Evolutionary conservation across 352 stramenopile species (phyloP).

Genomic region (Elongisporangium anandrum): DNA sequence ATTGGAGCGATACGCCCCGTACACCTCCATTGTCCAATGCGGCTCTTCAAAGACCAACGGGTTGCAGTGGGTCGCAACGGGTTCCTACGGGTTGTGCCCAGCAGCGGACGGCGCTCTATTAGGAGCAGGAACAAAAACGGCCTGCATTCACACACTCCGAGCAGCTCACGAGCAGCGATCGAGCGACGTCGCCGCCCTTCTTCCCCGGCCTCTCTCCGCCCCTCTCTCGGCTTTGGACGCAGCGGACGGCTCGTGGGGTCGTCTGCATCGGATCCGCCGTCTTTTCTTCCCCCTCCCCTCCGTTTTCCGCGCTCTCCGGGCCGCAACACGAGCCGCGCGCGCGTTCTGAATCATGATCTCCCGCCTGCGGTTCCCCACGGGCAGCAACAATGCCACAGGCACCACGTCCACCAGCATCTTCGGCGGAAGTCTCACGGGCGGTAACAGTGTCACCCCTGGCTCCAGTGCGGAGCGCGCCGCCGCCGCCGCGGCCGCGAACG

Average conservation of each 20-base stretch:
- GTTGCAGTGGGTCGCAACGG: background rate
- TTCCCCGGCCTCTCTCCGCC: background rate
- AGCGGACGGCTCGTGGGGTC: background rate
- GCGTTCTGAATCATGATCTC: conserved; percentile 49
- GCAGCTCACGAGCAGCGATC: background rate
- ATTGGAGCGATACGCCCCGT: conserved; percentile 37
- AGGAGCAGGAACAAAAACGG: conserved; percentile 1
- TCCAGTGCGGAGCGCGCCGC: conserved; percentile 40
- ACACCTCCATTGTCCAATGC: conserved; percentile 43
- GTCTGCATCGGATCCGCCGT: background rate
- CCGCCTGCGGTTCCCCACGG: conserved; percentile 46
- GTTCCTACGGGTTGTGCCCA: no score
- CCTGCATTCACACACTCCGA: background rate
- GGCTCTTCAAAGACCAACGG: background rate
- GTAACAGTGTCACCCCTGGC: conserved; percentile 34
- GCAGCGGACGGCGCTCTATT: conserved; percentile 12
- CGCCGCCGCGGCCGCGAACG: conserved; percentile 28
- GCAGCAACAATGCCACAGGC: conserved; percentile 22
- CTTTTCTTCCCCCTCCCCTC: background rate
- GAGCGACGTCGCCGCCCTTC: background rate
- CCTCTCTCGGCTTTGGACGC: background rate
- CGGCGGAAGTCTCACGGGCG: conserved; percentile 40
- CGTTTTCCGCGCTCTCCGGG: background rate
- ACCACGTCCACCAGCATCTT: conserved; percentile 68
- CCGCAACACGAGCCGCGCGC: background rate